A percentile compares a stretch with the other conserved stretches of the same genome.
phyloP scores from a whole-genome alignment of 2,329 filamentous ascomycete species.

The Hypocrella siamensis region DNA sequence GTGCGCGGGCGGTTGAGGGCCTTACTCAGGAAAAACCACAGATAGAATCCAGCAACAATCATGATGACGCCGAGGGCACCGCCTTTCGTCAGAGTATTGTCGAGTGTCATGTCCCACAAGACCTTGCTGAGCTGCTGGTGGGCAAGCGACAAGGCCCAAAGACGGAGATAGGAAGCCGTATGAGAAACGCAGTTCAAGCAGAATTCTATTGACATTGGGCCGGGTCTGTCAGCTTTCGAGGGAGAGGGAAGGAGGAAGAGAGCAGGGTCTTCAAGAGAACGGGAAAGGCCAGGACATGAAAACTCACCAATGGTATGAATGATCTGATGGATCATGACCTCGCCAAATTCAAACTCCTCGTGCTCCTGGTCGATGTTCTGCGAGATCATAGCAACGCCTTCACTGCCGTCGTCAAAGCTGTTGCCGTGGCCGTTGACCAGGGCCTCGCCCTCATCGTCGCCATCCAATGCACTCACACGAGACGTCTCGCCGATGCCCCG shows the following conservation, averaged over 20 bases:
- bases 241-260: neutral
- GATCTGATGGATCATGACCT: constrained; percentile 97
- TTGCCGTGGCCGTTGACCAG: constrained; percentile 40
- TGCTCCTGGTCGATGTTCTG: constrained; percentile 76
- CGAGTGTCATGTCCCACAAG: constrained; percentile 91
- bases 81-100: constrained; percentile 51
- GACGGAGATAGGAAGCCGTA: constrained; percentile 93
- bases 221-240: neutral
- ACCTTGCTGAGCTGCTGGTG: constrained; percentile 96
- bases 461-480: constrained; percentile 77
- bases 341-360: constrained; percentile 93
- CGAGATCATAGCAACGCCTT: constrained; percentile 76
- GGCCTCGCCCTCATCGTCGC: constrained; percentile 57
- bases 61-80: constrained; percentile 60
- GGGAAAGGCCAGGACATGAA: neutral
- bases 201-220: constrained; percentile 49
- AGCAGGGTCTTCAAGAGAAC: neutral
- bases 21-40: constrained; percentile 75
- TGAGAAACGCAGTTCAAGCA: constrained; percentile 98
- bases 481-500: constrained; percentile 81
- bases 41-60: constrained; percentile 66
- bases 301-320: constrained; percentile 87
- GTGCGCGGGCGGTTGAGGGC: too few species aligned
- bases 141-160: constrained; percentile 92
- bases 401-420: constrained; percentile 49